These are phyloP conservation scores for Suillus cothurnatus DNA, from an alignment of 768 basidiomycete species.

Conservation along the genomic window DNA sequence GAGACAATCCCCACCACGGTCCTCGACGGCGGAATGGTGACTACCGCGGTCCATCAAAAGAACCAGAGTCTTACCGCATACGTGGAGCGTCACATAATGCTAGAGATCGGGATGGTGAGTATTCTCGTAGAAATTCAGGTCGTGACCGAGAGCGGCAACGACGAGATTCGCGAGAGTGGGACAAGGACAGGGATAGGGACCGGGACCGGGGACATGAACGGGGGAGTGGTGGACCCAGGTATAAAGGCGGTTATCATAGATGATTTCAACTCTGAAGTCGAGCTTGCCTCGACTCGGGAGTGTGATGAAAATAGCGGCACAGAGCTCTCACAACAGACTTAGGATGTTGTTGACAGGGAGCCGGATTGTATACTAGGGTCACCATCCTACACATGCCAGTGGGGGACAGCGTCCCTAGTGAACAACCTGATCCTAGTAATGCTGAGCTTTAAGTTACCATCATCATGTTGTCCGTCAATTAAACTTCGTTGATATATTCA, in stretches of 20 bases:
- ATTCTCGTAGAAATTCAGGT: slow-evolving; percentile 16
- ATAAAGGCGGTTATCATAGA: slow-evolving; percentile 46
- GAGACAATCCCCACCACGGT: slow-evolving; percentile 12
- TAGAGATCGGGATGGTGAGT: slow-evolving; percentile 17
- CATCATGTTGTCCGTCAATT: neutral
- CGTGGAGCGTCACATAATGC: slow-evolving; percentile 32
- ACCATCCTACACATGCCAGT: slow-evolving; percentile 24
- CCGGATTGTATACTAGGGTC: slow-evolving; percentile 74
- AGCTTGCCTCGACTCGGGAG: slow-evolving; percentile 68
- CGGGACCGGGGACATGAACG: slow-evolving; percentile 23
- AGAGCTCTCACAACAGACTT: no score
- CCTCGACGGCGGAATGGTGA: slow-evolving; percentile 11
- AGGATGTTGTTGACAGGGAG: slow-evolving; percentile 18
- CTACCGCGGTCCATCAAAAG: slow-evolving; percentile 5
- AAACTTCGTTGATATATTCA: neutral
- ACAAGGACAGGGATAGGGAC: slow-evolving; percentile 24
- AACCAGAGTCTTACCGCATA: slow-evolving; percentile 23
- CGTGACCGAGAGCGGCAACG: slow-evolving; percentile 20
- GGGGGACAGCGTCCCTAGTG: neutral
- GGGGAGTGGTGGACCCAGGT: slow-evolving; percentile 42
- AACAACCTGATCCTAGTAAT: neutral
- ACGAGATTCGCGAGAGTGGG: slow-evolving; percentile 23
- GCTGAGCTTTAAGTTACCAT: neutral
- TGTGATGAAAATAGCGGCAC: no score
- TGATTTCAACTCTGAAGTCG: slow-evolving; percentile 14